These are phyloP conservation scores for Torulaspora delbrueckii DNA, from an alignment of 805 yeast species.

Conservation along the genomic window DNA sequence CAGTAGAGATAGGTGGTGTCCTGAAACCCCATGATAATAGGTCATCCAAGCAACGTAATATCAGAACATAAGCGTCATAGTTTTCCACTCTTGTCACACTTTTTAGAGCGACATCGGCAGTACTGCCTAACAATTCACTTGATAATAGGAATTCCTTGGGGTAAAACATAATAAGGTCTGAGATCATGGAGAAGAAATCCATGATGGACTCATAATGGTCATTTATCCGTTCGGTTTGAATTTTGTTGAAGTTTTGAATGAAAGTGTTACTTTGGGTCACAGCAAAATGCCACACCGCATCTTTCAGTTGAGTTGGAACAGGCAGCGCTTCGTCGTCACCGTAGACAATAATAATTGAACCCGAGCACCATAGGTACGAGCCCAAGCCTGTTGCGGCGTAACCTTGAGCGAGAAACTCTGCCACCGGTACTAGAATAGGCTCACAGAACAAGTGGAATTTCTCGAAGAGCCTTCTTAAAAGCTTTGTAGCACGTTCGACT, in stretches of 20 bases:
- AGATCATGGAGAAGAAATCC: slow-evolving; percentile 78
- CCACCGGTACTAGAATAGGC: slow-evolving; percentile 59
- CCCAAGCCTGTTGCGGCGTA: slow-evolving; percentile 68
- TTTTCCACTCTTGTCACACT: slow-evolving; percentile 54
- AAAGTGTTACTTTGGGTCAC: slow-evolving; percentile 59
- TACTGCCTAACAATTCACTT: slow-evolving; percentile 44
- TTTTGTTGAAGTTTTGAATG: slow-evolving; percentile 40
- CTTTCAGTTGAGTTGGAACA: slow-evolving; percentile 40
- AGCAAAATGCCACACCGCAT: slow-evolving; percentile 70
- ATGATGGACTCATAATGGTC: slow-evolving; percentile 59
- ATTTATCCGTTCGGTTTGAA: slow-evolving; percentile 21
- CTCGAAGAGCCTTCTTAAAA: slow-evolving; percentile 60
- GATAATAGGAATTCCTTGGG: slow-evolving; percentile 36
- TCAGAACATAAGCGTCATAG: slow-evolving; percentile 62
- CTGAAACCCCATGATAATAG: slow-evolving; percentile 79
- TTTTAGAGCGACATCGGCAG: slow-evolving; percentile 53
- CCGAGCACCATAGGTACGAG: slow-evolving; percentile 87
- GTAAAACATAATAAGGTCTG: slow-evolving; percentile 71
- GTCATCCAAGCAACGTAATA: slow-evolving; percentile 76
- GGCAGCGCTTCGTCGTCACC: slow-evolving; percentile 45
- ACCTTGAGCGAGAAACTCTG: slow-evolving; percentile 62
- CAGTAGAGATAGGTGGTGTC: slow-evolving; percentile 71
- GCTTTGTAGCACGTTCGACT: slow-evolving; percentile 70
- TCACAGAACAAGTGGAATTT: slow-evolving; percentile 35
- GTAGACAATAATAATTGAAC: slow-evolving; percentile 70